Evolutionary conservation across 371 early-diverging fungal species (phyloP), one percentile per base, ranked within the genome.

Genomic region (Gilbertella persicaria): DNA sequence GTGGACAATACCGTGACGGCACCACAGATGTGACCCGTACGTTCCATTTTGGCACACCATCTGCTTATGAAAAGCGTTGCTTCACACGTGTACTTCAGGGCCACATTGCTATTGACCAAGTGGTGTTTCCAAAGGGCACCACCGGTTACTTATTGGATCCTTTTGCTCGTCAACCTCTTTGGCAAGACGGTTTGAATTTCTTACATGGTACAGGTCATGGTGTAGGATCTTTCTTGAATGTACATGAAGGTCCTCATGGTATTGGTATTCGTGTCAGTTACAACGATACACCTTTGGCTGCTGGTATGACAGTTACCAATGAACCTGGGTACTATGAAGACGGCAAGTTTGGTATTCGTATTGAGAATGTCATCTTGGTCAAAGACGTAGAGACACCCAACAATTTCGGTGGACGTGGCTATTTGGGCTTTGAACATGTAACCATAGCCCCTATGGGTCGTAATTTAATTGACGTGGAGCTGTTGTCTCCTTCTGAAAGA

Each of bases 191-290:
- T 5, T 71, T 97, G 36, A 98, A 99, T 65, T 99, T 84, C 86
- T 88, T 94, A n/a, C 99, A 99, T 66, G 98, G 99, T 28, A 98
- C 99, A n/a, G 99, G 99, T 0, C 99, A 99, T 72, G 99, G 99
- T 64, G 99, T 99, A n/a, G 99, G 99, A 1, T 83, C 92, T 16
- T 99, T 88, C 75, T 78, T 99, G 60, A 96, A 97, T 69, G 99
- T 99, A 0, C 99, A 99, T 59, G 99, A 99, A 71, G 91, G 95
- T 0, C 99, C 99, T 29, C 99, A 99, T 40, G 95, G 93, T 46
- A 92, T 99, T 50, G 92, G 94, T 14, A 78, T 87, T 21, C 86
- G 97, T 40, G 73, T 79, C 29, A 71, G 66, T 14, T 88, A 78
- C 63, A 84, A 92, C 56, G 88, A 90, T 33, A 79, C 80, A 7